Evolutionary conservation across 208 protist genomes (phyloP).

Genomic region (Novymonas esmeraldas): DNA sequence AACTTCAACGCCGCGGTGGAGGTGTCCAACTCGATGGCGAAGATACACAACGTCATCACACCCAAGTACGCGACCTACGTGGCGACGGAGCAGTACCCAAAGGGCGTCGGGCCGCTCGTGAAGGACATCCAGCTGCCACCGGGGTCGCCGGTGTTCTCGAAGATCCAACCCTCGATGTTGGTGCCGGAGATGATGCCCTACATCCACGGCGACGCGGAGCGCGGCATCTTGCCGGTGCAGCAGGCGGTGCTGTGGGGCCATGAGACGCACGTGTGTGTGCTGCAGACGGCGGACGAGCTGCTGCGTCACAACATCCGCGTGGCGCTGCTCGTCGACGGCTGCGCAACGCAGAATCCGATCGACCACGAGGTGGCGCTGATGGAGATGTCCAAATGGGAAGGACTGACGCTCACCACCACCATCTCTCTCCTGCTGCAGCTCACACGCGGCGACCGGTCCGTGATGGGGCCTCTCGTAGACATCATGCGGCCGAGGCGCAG

Average conservation of each 20-base stretch:
- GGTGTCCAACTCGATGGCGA: conserved; percentile 67
- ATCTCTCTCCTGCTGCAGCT: conserved; percentile 69
- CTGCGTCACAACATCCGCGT: conserved; percentile 66
- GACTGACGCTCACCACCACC: conserved; percentile 54
- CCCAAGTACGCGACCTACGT: conserved; percentile 56
- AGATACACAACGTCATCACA: conserved; percentile 36
- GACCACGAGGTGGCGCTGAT: conserved; percentile 58
- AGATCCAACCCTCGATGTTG: conserved; percentile 58
- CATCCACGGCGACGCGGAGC: conserved; percentile 26
- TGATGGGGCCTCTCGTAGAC: conserved; percentile 1
- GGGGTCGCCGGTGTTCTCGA: conserved; percentile 32
- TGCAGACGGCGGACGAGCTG: conserved; percentile 78
- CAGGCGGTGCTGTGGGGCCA: conserved; percentile 79
- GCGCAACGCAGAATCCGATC: conserved; percentile 53
- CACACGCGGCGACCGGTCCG: conserved; percentile 13
- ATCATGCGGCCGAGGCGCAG: background rate
- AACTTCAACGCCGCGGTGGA: conserved; percentile 65
- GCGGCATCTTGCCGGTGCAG: conserved; percentile 32
- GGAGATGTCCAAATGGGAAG: conserved; percentile 58
- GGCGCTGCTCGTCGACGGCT: conserved; percentile 61
- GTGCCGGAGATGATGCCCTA: conserved; percentile 48
- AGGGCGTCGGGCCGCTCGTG: conserved; percentile 51
- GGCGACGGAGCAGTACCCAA: conserved; percentile 78
- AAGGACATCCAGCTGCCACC: conserved; percentile 55
- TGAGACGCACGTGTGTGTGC: conserved; percentile 80